Conservation (phyloP, 2,329 filamentous ascomycete genomes). For the Aspergillus pseudotamarii region DNA sequence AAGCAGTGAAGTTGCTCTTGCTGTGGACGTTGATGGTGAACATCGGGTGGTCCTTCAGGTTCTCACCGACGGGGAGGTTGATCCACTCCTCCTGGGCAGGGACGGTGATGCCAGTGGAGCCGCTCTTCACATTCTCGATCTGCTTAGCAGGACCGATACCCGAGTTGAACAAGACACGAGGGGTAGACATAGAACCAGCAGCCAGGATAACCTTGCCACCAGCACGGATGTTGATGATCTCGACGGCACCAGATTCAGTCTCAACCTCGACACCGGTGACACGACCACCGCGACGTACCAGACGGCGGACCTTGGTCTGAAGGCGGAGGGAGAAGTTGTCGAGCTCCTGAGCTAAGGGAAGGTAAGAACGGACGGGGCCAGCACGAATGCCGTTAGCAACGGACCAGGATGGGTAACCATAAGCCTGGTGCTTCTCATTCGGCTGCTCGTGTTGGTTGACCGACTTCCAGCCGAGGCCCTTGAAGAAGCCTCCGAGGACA, state of each 20-base stretch:
- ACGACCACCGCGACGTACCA: conserved; percentile 64
- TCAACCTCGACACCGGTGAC: conserved; percentile 56
- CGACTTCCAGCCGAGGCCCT: conserved; percentile 63
- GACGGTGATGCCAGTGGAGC: conserved; percentile 46
- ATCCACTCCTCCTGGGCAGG: conserved; percentile 48
- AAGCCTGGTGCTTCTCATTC: conserved; percentile 67
- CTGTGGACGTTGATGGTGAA: conserved; percentile 22
- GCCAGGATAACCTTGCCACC: conserved; percentile 68
- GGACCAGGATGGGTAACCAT: conserved; percentile 68
- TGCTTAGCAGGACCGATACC: conserved; percentile 64
- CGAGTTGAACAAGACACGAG: conserved; percentile 68
- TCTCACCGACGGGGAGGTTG: conserved; percentile 52
- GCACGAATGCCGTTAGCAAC: conserved; percentile 67
- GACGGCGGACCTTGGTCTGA: conserved; percentile 67
- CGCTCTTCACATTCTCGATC: conserved; percentile 47
- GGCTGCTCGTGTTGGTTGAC: conserved; percentile 64
- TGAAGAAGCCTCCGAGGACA: conserved; percentile 62
- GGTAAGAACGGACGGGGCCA: conserved; percentile 72
- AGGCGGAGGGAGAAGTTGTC: conserved; percentile 69
- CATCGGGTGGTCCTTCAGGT: conserved; percentile 47
- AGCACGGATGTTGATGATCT: conserved; percentile 64
- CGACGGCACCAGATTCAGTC: conserved; percentile 44
- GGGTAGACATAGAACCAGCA: conserved; percentile 67
- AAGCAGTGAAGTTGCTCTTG: conserved; percentile 20
- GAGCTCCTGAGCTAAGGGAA: conserved; percentile 62